Evolutionary conservation across 306 rosid species (phyloP).

Genomic region (Cucurbita ficifolia): DNA sequence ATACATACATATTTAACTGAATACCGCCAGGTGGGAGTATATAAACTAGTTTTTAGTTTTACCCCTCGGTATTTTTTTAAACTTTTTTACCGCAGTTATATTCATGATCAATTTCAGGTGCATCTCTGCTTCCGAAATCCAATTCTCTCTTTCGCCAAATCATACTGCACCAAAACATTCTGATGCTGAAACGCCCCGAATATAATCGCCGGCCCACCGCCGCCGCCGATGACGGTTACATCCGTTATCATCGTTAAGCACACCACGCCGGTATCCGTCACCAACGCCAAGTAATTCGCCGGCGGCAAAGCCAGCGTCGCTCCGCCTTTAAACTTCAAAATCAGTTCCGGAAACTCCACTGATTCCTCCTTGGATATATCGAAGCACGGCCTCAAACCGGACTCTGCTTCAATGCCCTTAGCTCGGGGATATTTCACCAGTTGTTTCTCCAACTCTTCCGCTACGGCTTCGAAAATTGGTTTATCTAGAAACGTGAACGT

Average conservation of each 20-base stretch:
- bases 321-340: conserved; percentile 66
- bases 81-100: not conserved
- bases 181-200: conserved; percentile 69
- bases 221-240: not conserved
- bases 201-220: conserved; percentile 51
- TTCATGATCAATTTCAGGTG: not conserved
- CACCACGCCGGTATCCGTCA: conserved; percentile 15
- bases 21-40: no score
- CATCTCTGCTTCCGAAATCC: conserved; percentile 50
- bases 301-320: conserved; percentile 40
- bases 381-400: conserved; percentile 54
- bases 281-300: conserved; percentile 34
- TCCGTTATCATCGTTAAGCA: conserved; percentile 34
- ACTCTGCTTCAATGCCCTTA: conserved; percentile 16
- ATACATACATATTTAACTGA: no score
- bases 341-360: conserved; percentile 30
- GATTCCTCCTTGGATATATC: conserved; percentile 12
- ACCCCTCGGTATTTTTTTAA: not conserved
- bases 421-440: conserved; percentile 23
- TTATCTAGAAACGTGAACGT: conserved; percentile 57
- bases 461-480: conserved; percentile 30
- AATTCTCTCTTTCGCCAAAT: conserved; percentile 48
- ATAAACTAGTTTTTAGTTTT: no score
- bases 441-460: conserved; percentile 31
- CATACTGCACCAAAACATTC: conserved; percentile 50